Evolutionary conservation across 306 rosid species (phyloP).

Genomic region (Lablab purpureus): DNA sequence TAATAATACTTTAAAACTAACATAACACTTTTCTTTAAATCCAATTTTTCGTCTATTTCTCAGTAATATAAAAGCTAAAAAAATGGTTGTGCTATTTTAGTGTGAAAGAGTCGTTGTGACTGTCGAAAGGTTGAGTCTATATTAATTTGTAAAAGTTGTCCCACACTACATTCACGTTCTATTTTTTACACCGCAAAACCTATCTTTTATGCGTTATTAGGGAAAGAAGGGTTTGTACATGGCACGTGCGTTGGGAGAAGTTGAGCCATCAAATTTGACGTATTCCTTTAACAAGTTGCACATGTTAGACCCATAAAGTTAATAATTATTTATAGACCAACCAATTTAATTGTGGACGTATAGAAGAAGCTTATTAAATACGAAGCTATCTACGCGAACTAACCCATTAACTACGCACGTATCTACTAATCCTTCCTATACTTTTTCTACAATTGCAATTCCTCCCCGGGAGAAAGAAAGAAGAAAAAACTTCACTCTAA

Average conservation of each 20-base stretch:
- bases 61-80: neutral
- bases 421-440: neutral
- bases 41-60: no score
- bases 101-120: neutral
- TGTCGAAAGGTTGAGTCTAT: neutral
- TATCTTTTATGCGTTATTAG: neutral
- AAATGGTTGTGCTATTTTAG: neutral
- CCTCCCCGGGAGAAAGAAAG: neutral
- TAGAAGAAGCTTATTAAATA: neutral
- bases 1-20: no score
- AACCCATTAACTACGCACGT: neutral
- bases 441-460: neutral
- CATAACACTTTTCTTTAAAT: no score
- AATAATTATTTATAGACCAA: neutral
- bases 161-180: no score
- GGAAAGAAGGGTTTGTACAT: no score
- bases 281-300: no score
- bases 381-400: neutral
- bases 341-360: neutral
- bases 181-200: no score
- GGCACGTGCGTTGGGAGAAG: no score
- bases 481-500: neutral
- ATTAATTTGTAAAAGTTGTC: no score
- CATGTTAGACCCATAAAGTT: no score
- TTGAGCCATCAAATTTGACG: no score